A percentile compares a stretch with the other conserved stretches of the same genome.
phyloP scores from a whole-genome alignment of 352 stramenopile genomes.

The Pythium insidiosum region DNA sequence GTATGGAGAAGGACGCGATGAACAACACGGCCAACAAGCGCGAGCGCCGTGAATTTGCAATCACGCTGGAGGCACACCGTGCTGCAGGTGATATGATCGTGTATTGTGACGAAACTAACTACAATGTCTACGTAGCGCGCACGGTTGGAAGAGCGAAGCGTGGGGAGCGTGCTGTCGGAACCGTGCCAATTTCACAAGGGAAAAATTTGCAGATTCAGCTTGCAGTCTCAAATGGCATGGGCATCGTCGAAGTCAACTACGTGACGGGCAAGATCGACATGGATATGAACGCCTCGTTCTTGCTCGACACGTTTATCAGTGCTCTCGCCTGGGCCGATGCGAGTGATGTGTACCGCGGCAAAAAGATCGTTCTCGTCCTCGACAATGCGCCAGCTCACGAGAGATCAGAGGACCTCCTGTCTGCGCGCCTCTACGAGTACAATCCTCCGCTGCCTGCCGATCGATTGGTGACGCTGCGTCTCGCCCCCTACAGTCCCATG shows the following conservation, averaged over 20 bases:
- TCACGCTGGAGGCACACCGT: background rate
- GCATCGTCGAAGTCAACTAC: background rate
- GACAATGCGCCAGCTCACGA: slow-evolving; percentile 3
- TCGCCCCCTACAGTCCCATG: too few species aligned
- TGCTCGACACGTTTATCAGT: too few species aligned
- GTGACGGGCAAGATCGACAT: background rate
- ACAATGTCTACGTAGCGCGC: too few species aligned
- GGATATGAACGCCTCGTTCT: slow-evolving; percentile 4
- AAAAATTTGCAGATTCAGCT: slow-evolving; percentile 1
- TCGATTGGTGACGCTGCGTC: background rate
- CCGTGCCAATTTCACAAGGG: background rate
- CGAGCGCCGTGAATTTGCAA: background rate
- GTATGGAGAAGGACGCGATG: background rate
- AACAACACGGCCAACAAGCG: background rate
- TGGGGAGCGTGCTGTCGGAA: background rate
- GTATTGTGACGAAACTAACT: too few species aligned
- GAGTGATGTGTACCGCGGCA: background rate
- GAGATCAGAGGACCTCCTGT: background rate
- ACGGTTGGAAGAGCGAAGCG: too few species aligned
- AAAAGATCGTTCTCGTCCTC: background rate
- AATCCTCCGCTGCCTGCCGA: background rate
- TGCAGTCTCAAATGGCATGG: background rate
- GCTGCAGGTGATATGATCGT: too few species aligned
- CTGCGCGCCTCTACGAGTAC: background rate
- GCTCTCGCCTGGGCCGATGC: background rate